A percentile compares a stretch with the other conserved stretches of the same genome.
Conservation (phyloP, 2,329 filamentous ascomycete species). For the Cladosporium sphaerospermum region DNA sequence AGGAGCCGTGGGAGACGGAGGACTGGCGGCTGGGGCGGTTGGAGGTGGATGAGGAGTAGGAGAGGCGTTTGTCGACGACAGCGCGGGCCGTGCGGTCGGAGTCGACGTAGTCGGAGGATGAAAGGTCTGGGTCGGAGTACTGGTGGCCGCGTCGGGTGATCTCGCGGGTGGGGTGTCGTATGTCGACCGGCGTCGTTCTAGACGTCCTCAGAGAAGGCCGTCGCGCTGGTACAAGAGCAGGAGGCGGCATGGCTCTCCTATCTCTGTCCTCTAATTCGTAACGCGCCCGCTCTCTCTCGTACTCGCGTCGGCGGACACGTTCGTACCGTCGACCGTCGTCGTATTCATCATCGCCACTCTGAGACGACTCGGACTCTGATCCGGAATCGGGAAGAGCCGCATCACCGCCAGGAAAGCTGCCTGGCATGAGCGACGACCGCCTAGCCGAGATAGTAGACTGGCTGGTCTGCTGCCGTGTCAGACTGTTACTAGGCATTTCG, state of each 20-base stretch:
- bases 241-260: slow-evolving; percentile 16
- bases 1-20: slow-evolving; percentile 26
- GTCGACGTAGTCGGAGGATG: slow-evolving; percentile 21
- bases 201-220: slow-evolving; percentile 13
- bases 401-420: slow-evolving; percentile 6
- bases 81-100: slow-evolving; percentile 22
- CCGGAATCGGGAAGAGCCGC: background rate
- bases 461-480: background rate
- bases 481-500: slow-evolving; percentile 1
- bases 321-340: background rate
- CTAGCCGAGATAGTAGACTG: slow-evolving; percentile 5
- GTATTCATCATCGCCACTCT: background rate
- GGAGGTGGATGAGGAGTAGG: slow-evolving; percentile 16
- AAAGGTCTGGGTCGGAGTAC: slow-evolving; percentile 16
- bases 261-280: slow-evolving; percentile 8
- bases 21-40: slow-evolving; percentile 27
- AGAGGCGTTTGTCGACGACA: slow-evolving; percentile 14
- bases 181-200: slow-evolving; percentile 7
- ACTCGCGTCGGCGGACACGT: slow-evolving; percentile 8
- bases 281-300: slow-evolving; percentile 5
- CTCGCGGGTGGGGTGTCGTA: slow-evolving; percentile 3
- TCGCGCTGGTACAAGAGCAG: slow-evolving; percentile 1
- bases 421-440: slow-evolving; percentile 1
- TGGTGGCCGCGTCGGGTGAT: slow-evolving; percentile 12
- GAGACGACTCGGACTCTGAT: slow-evolving; percentile 6